Conservation (phyloP, 208 protist genomes). For the Leishmania gerbilli region DNA sequence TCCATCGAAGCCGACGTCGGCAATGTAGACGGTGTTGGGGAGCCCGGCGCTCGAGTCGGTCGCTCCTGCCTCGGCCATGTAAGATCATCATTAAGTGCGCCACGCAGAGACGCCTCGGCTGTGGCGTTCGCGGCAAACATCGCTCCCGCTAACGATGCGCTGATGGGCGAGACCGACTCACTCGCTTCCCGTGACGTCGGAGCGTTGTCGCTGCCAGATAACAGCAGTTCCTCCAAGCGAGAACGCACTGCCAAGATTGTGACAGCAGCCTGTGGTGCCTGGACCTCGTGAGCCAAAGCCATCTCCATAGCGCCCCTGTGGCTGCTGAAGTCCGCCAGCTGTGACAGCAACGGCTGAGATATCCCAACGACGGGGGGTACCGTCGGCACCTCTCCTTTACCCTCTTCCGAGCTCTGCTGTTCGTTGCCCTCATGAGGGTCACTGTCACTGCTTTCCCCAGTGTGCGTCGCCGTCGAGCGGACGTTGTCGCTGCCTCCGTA, state of each 20-base stretch:
- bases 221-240: not conserved
- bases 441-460: not conserved
- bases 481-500: not conserved
- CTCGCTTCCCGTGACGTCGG: not conserved
- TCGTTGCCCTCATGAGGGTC: not conserved
- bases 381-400: not conserved
- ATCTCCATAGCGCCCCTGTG: not conserved
- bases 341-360: not conserved
- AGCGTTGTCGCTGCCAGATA: too few relatives aligned
- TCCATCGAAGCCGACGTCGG: not conserved
- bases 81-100: not conserved
- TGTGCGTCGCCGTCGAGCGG: not conserved
- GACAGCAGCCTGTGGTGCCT: not conserved
- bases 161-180: not conserved
- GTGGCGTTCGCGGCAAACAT: not conserved
- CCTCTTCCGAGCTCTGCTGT: not conserved
- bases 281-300: not conserved
- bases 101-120: not conserved
- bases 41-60: not conserved
- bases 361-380: not conserved
- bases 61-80: not conserved
- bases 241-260: not conserved
- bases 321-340: not conserved
- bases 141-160: not conserved
- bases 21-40: not conserved